Evolutionary conservation across 2,329 filamentous ascomycete genomes (phyloP).

Genomic region (Aspergillus uvarum): DNA sequence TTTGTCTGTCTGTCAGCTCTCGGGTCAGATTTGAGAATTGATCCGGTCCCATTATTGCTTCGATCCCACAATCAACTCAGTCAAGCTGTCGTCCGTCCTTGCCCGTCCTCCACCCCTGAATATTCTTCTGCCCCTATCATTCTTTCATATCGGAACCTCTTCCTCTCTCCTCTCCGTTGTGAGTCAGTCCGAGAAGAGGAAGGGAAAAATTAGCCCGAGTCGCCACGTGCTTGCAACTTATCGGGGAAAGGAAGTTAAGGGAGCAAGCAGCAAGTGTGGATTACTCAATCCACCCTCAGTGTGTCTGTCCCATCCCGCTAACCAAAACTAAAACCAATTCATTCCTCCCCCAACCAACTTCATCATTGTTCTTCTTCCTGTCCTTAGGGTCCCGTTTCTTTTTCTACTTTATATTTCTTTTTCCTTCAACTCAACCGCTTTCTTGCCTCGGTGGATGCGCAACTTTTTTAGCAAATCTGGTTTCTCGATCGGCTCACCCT

Average conservation of each 20-base stretch:
- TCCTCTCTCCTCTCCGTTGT: constrained; percentile 2
- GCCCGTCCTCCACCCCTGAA: background rate
- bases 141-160: background rate
- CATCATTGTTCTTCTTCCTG: constrained; percentile 4
- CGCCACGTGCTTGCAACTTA: constrained; percentile 15
- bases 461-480: constrained; percentile 7
- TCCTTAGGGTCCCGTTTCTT: constrained; percentile 9
- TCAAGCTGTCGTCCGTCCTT: background rate
- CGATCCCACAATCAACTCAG: background rate
- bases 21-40: background rate
- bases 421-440: constrained; percentile 9
- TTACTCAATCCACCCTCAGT: constrained; percentile 13
- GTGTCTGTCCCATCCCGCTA: background rate
- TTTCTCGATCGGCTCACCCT: constrained; percentile 11
- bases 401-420: constrained; percentile 10
- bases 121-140: background rate
- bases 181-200: background rate
- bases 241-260: background rate
- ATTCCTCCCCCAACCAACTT: background rate
- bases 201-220: background rate
- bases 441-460: constrained; percentile 1
- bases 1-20: background rate
- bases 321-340: background rate
- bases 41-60: constrained; percentile 2
- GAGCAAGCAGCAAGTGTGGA: background rate